phyloP scores from a whole-genome alignment of 1,284 basidiomycete species.

The Gomphus bonarii region DNA sequence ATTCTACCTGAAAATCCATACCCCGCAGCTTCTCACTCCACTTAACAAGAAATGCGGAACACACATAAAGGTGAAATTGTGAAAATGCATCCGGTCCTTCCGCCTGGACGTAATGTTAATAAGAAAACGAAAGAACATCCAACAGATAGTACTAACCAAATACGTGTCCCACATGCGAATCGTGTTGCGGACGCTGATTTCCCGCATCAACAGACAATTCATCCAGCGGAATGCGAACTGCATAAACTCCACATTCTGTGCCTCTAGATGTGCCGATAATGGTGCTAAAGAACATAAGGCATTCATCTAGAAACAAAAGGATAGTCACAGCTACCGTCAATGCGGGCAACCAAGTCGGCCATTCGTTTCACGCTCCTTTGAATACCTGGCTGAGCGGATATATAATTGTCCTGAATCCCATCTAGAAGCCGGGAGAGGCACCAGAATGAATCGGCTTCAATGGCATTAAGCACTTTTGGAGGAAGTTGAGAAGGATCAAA shows the following conservation, averaged over 20 bases:
- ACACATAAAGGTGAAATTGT: conserved; percentile 94
- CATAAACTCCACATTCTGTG: conserved; percentile 94
- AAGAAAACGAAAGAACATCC: background rate
- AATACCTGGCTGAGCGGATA: conserved; percentile 89
- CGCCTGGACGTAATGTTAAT: conserved; percentile 41
- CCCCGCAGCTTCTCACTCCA: conserved; percentile 85
- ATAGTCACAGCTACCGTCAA: conserved; percentile 56
- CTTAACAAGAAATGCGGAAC: conserved; percentile 86
- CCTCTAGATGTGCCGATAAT: conserved; percentile 71
- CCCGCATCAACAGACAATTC: conserved; percentile 95
- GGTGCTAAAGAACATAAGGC: conserved; percentile 41
- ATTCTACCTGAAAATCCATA: conserved; percentile 89
- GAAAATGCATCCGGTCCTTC: conserved; percentile 94
- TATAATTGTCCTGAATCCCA: conserved; percentile 97
- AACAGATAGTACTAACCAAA: conserved; percentile 48
- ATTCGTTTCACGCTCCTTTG: conserved; percentile 85
- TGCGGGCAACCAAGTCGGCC: conserved; percentile 85
- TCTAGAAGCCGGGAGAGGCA: conserved; percentile 88
- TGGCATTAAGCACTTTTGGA: conserved; percentile 57
- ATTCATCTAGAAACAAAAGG: background rate
- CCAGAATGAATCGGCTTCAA: conserved; percentile 97
- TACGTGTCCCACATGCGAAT: conserved; percentile 99
- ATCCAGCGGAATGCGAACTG: conserved; percentile 99
- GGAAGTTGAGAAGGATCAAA: conserved; percentile 78
- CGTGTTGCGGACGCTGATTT: conserved; percentile 90